These are phyloP conservation scores for Bothriochloa decipiens DNA, from an alignment of 176 grass and related monocot species.

Conservation along the genomic window DNA sequence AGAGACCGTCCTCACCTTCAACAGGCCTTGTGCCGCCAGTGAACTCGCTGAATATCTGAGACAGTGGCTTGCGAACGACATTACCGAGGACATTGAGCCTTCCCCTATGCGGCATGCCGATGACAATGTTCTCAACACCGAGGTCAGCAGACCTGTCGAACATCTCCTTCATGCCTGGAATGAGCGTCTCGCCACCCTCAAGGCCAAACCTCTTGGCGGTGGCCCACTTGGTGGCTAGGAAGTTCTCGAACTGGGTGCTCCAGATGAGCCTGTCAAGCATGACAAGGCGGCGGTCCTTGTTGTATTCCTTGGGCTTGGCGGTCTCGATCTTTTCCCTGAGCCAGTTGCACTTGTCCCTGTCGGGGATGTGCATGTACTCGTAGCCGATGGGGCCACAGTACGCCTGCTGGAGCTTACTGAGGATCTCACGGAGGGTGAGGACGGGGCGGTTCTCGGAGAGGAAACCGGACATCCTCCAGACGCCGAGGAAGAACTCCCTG, in stretches of 20 bases:
- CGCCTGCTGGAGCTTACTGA: constrained; percentile 83
- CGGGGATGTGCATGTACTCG: constrained; percentile 95
- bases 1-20: constrained; percentile 79
- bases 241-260: constrained; percentile 97
- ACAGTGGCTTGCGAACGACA: constrained; percentile 84
- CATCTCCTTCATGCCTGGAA: constrained; percentile 99
- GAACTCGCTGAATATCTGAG: constrained; percentile 98
- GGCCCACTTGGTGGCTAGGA: constrained; percentile 93
- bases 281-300: constrained; percentile 63
- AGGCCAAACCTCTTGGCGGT: constrained; percentile 92
- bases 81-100: constrained; percentile 94
- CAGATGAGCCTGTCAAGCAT: constrained; percentile 95
- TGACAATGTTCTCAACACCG: constrained; percentile 87
- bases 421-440: constrained; percentile 80
- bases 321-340: constrained; percentile 87
- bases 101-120: constrained; percentile 96
- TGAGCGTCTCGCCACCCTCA: constrained; percentile 87
- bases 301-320: constrained; percentile 50
- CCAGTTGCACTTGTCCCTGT: constrained; percentile 96
- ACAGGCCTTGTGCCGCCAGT: constrained; percentile 86
- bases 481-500: constrained; percentile 91
- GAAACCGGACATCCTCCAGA: constrained; percentile 87
- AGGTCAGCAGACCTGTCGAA: constrained; percentile 77
- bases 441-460: constrained; percentile 89
- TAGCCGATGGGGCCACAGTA: constrained; percentile 87